These are phyloP conservation scores for Elsinoe batatas DNA, from an alignment of 2,329 filamentous ascomycete species.

Conservation along the genomic window DNA sequence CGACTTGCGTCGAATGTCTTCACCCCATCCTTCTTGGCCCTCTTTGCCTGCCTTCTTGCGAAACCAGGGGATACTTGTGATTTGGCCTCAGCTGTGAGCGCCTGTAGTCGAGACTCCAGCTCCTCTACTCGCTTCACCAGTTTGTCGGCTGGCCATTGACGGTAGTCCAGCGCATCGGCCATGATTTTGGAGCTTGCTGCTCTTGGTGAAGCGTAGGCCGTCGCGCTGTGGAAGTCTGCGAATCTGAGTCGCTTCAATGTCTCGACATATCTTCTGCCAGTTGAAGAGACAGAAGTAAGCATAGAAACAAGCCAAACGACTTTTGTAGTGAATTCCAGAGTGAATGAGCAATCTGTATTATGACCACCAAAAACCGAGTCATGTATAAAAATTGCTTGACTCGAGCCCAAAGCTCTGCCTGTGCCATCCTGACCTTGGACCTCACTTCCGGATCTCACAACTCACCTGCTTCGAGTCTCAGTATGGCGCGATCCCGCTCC, in stretches of 20 bases:
- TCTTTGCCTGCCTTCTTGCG: slow-evolving; percentile 13
- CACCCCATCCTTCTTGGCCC: slow-evolving; percentile 23
- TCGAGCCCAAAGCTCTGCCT: not conserved
- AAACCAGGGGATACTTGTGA: slow-evolving; percentile 13
- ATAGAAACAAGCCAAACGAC: not conserved
- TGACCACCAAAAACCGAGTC: not conserved
- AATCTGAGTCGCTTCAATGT: not conserved
- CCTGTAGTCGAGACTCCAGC: slow-evolving; percentile 56
- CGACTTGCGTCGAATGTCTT: slow-evolving; percentile 62
- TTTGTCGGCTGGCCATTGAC: slow-evolving; percentile 56
- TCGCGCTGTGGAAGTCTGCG: not conserved
- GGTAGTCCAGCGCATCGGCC: slow-evolving; percentile 40
- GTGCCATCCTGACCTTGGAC: not conserved
- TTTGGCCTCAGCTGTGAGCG: slow-evolving; percentile 29
- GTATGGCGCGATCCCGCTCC: slow-evolving; percentile 19
- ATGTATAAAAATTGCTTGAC: slow-evolving; percentile 6
- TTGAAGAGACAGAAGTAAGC: not conserved
- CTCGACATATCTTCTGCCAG: not conserved
- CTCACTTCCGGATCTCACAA: not conserved
- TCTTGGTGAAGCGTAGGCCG: not conserved
- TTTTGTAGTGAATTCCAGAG: too few species aligned
- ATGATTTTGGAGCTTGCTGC: slow-evolving; percentile 6
- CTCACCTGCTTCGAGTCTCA: not conserved
- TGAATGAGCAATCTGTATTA: not conserved
- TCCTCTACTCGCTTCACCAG: slow-evolving; percentile 58